A percentile compares a stretch with the other conserved stretches of the same genome.
phyloP scores from a whole-genome alignment of 139 green algal species.

The Chlorella sp. region DNA sequence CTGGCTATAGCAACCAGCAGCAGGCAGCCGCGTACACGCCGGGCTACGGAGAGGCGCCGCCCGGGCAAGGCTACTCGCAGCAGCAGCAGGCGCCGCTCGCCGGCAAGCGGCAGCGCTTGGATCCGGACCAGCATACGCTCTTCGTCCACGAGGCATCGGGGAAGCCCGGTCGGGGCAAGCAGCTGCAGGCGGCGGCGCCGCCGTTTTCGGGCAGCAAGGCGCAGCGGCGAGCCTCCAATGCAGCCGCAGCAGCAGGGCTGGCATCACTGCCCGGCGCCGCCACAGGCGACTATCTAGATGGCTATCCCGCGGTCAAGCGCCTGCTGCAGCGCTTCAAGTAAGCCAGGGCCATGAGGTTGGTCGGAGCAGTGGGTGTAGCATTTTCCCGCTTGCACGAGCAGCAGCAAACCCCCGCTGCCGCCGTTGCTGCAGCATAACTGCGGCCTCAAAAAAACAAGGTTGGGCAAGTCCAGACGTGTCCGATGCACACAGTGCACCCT shows the following conservation, averaged over 20 bases:
- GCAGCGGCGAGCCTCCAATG: neutral
- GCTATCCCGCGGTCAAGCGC: conserved; percentile 8
- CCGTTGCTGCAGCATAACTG: neutral
- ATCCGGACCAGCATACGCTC: neutral
- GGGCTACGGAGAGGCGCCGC: too few relatives aligned
- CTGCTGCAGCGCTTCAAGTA: conserved; percentile 33
- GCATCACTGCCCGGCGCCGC: neutral
- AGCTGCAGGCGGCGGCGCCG: neutral
- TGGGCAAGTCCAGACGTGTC: too few relatives aligned
- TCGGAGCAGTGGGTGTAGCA: neutral
- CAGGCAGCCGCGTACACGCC: neutral
- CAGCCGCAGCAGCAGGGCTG: neutral
- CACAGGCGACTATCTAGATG: conserved; percentile 7
- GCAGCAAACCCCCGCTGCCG: too few relatives aligned
- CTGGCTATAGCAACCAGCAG: neutral
- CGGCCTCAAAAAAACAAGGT: too few relatives aligned
- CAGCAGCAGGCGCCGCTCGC: neutral
- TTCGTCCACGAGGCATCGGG: neutral
- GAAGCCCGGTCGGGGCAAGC: neutral
- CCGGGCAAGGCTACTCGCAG: neutral
- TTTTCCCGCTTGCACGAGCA: neutral
- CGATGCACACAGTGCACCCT: neutral
- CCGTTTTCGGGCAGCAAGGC: neutral
- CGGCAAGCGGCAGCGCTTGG: neutral
- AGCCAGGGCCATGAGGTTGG: neutral